These are phyloP conservation scores for Akanthomyces muscarius DNA, from an alignment of 2,329 filamentous ascomycete genomes.

Conservation along the genomic window DNA sequence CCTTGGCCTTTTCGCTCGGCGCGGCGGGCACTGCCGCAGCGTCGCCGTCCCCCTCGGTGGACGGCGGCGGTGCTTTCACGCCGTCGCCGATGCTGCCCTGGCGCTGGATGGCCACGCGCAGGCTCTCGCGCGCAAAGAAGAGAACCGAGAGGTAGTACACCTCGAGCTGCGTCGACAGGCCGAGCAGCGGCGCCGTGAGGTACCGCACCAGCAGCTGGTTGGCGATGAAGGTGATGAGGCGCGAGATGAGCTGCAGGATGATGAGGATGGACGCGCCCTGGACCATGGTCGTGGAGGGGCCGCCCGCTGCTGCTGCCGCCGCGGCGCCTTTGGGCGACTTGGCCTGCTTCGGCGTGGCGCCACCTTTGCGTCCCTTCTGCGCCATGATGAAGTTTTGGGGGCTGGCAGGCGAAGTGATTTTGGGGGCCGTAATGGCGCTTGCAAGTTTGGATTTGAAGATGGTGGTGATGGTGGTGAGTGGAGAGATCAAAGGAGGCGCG, in stretches of 20 bases:
- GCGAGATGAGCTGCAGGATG: constrained; percentile 80
- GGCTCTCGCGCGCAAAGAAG: constrained; percentile 87
- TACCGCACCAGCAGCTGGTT: constrained; percentile 90
- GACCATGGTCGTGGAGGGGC: constrained; percentile 39
- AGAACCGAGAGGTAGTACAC: constrained; percentile 90
- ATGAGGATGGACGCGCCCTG: constrained; percentile 83
- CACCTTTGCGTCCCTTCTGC: not conserved
- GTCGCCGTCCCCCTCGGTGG: not conserved
- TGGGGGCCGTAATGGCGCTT: not conserved
- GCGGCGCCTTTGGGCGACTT: not conserved
- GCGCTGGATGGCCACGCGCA: constrained; percentile 87
- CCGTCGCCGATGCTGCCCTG: constrained; percentile 40
- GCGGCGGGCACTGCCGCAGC: not conserved
- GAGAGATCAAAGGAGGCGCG: constrained; percentile 11
- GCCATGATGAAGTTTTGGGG: not conserved
- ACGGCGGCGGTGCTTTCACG: not conserved
- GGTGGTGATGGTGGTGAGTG: not conserved
- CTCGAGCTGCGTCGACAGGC: constrained; percentile 84
- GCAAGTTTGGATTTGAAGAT: not conserved
- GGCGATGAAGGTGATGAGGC: constrained; percentile 81
- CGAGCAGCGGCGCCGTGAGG: constrained; percentile 78
- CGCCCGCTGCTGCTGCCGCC: not conserved
- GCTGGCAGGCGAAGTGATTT: not conserved
- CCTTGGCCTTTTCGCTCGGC: not conserved
- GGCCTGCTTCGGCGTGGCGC: constrained; percentile 11